Base-by-base conservation (phyloP, 1,284 basidiomycete genomes). In the Tilletia indica region DNA sequence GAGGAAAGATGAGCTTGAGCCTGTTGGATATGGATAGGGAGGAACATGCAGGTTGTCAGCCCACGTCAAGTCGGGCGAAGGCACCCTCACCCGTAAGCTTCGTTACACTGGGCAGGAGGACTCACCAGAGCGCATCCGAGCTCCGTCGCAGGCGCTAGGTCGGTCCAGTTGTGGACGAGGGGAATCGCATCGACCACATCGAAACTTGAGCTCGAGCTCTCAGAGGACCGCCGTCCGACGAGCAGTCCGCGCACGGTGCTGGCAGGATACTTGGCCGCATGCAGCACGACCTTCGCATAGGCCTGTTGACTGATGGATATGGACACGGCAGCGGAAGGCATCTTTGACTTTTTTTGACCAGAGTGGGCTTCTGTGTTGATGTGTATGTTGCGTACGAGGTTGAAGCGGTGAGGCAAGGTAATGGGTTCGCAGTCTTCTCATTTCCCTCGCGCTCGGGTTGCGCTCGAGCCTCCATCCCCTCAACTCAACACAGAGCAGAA, bases 201-300 rank as follows among this genome's bases (percentile, higher is more conserved):
- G 4, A 42, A 25, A 8, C 14, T 47, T 2, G 51, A 12, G 36
- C 45, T 34, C 9, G 31, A 16, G 58, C 31, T 34, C 8, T 14
- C 25, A 11, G 39, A 9, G 36, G 61, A 9, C 34, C 16, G 14
- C 39, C 49, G 61, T 34, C 74, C 74, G 6, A 75, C 66, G 4
- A 75, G 69, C 38, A 75, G 67, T 4, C 74, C 74, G 11, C 69
- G 56, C 34, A 71, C 64, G 25, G 74, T 70, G 2, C 49, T 47
- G 49, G 70, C 42, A 16, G 71, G 68, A 51, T 75, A 73, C 72
- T 75, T 75, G 67, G 74, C 68, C 14, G 72, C 71, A 48, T 75
- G 74, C 31, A 67, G 54, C 51, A 71, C 70, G 25, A 75, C 38
- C 54, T 73, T 75, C 21, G 66, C 68, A 68, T 75, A 75, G 19